Base-by-base conservation (phyloP, 352 stramenopile genomes). In the Phytopythium kandeliae region DNA sequence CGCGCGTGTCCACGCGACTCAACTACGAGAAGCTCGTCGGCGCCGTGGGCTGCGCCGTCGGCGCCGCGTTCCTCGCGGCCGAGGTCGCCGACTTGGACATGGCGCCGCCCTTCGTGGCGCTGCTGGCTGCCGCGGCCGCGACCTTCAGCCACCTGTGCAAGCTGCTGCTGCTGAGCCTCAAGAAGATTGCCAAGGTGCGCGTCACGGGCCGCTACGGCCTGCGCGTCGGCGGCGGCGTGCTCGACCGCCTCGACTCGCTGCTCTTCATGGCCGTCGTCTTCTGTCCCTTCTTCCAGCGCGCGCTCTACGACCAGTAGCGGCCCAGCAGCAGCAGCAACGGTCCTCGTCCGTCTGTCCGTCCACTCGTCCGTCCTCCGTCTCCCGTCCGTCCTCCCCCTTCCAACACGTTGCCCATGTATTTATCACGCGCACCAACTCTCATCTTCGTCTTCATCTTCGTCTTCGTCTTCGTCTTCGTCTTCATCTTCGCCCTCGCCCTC, bases 191-290 rank as follows among this genome's bases (percentile, higher is more conserved):
- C 47, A 71, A 74, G 40, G 51, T 85, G 16, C 54, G 63, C 3
- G 60, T 47, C 30, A 82, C 76, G 0, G 71, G 71, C 13, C 52
- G 62, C 12, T 85, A 85, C 34, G 42, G 82, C 16, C 33, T 47
- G 9, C 49, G 76, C 30, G 64, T 69, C 24, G 73, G 76, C n/a
- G 73, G 71, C 13, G 76, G 76, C 35, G 58, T 82, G 4, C 61
- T 87, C 16, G 76, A 85, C 38, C 71, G 69, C 22, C 49, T 87
- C 17, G 76, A 87, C 55, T 77, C 73, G 28, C 44, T 85, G 35
- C 60, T 87, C 45, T 70, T 85, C 57, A 72, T 80, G 58, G 64
- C 64, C 7, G 54, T 85, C 38, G 73, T 85, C 17, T 85, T 84
- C 36, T 60, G 65, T 22, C 67, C 70, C 10, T 71, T 81, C 46